Evolutionary conservation across 2,329 filamentous ascomycete genomes (phyloP).

Genomic region (Aspergillus sp.): DNA sequence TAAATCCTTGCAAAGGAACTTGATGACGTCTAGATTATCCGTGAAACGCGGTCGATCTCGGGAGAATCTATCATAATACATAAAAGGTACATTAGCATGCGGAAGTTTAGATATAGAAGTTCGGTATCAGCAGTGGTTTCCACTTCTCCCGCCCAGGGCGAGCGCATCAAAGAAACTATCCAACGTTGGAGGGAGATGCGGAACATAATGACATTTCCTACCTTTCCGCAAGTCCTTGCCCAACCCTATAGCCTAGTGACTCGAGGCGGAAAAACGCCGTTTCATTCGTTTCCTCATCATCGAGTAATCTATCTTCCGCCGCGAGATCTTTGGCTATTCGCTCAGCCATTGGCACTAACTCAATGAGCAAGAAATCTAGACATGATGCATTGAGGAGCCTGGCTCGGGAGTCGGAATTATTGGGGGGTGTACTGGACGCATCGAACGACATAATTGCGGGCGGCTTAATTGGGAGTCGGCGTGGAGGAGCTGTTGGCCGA

Average conservation of each 20-base stretch:
- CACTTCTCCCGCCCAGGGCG: neutral
- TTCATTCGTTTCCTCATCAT: slow-evolving; percentile 75
- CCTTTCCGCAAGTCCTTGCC: slow-evolving; percentile 88
- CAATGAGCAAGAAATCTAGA: slow-evolving; percentile 92
- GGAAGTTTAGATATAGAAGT: neutral
- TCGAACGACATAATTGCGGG: slow-evolving; percentile 67
- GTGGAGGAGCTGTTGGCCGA: neutral
- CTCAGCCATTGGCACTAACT: slow-evolving; percentile 92
- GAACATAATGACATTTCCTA: slow-evolving; percentile 36
- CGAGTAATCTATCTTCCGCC: slow-evolving; percentile 28
- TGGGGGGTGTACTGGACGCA: slow-evolving; percentile 65
- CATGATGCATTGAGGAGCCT: slow-evolving; percentile 79
- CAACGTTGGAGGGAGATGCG: neutral
- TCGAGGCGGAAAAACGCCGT: slow-evolving; percentile 84
- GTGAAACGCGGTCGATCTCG: slow-evolving; percentile 80
- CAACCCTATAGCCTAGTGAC: slow-evolving; percentile 83
- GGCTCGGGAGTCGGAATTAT: slow-evolving; percentile 70
- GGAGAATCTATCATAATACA: slow-evolving; percentile 33
- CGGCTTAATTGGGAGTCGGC: neutral
- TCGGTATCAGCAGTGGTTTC: neutral
- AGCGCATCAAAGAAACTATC: neutral
- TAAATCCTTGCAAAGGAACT: slow-evolving; percentile 97
- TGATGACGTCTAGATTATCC: slow-evolving; percentile 92
- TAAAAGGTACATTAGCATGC: neutral
- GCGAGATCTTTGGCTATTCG: slow-evolving; percentile 72